Percentiles rank a stretch among this genome's conserved stretches.
phyloP scores from a whole-genome alignment of 108 stramenopile genomes.

The Skeletonema potamos region DNA sequence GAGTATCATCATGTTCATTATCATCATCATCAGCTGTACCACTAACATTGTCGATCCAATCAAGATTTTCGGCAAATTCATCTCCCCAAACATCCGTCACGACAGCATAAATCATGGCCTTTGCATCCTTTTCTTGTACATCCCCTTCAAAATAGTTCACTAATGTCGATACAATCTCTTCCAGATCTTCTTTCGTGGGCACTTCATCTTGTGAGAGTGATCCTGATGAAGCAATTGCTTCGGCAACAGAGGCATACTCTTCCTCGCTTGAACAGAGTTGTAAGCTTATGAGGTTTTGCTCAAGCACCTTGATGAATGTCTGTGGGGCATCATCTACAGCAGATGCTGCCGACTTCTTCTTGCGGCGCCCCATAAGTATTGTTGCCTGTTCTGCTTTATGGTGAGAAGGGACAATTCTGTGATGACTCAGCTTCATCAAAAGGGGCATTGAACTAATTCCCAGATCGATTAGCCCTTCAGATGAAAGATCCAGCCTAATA shows the following conservation, averaged over 20 bases:
- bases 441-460: no score
- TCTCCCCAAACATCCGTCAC: constrained; percentile 17
- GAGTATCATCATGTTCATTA: background rate
- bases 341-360: no score
- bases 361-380: no score
- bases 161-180: constrained; percentile 1
- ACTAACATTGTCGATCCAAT: background rate
- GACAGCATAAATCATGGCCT: background rate
- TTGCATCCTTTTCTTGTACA: constrained; percentile 2
- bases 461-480: no score
- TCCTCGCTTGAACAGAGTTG: constrained; percentile 21
- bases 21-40: background rate
- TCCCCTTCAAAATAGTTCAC: constrained; percentile 22
- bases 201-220: background rate
- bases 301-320: constrained; percentile 4
- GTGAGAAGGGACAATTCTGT: no score
- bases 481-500: no score
- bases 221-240: constrained; percentile 4
- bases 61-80: background rate
- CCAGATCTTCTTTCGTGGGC: constrained; percentile 1
- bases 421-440: no score
- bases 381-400: no score
- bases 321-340: background rate
- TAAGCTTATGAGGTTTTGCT: background rate
- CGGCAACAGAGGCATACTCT: constrained; percentile 6